Evolutionary conservation across 306 rosid species (phyloP), one percentile per base, ranked within the genome.

Genomic region (Cucumis sativus): DNA sequence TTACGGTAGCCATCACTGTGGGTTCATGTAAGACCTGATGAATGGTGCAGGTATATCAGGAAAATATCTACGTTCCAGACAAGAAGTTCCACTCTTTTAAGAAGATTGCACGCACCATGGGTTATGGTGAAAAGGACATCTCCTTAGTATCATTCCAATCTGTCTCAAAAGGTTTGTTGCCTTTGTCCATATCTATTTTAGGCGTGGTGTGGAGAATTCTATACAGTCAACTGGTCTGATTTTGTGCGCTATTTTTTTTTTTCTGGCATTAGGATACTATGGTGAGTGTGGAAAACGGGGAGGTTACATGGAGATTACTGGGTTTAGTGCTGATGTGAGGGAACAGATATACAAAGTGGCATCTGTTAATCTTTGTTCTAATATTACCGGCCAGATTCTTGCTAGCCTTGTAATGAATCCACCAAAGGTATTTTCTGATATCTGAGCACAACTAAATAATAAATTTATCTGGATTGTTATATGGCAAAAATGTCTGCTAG

Each of bases 261-360:
- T 41, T 41, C 66, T 82, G 80, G 70, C 16, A 79, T 75, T 85
- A 93, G 98, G 98, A 70, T 93, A 86, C 82, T 40, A 93, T 49
- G 98, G 98, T 30, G 98, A 93, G 87, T 93, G 98, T 77, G 97
- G 98, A 67, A 93, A 90, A 79, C 85, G 97, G 78, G 98, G 98
- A 77, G 98, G 98, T 47, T 93, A 93, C 80, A 93, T 91, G 98
- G 98, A 91, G 82, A 86, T 91, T 74, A 91, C 98, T 15, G 98
- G 98, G 17, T 91, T 93, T 74, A 84, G 90, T 82, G 58, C 89
- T 62, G 96, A 87, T 4, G 88, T 91, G 77, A 86, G 88, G 83
- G 98, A 93, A 66, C 98, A 93, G 83, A 81, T 93, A 70, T 93
- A 93, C 89, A 93, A 93, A 86, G 52, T 91, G 85, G 88, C 98